Conservation (phyloP, 2,329 filamentous ascomycete species). For the Microsporum audouinii region DNA sequence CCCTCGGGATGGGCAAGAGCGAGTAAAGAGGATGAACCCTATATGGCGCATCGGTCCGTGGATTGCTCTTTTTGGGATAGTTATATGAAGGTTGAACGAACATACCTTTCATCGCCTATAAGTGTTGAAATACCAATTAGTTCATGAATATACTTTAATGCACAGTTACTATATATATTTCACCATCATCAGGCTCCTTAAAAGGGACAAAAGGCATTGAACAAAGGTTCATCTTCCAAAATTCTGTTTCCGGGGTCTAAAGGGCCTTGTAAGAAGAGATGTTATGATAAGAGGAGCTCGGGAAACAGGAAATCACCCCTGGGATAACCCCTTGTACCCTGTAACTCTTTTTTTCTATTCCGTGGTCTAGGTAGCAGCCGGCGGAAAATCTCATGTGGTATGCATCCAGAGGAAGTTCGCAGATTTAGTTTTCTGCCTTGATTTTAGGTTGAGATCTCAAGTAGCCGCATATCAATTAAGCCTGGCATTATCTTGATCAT, state of each 20-base stretch:
- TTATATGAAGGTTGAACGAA: not conserved
- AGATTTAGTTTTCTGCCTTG: not conserved
- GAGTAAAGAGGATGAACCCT: not conserved
- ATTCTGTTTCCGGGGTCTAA: not conserved
- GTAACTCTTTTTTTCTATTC: not conserved
- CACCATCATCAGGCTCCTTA: not conserved
- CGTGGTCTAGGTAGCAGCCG: not conserved
- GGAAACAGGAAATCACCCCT: not conserved
- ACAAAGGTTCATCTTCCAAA: not conserved
- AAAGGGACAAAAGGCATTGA: not conserved
- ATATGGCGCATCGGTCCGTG: not conserved
- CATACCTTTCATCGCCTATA: not conserved
- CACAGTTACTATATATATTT: not conserved
- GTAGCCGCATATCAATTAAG: not conserved
- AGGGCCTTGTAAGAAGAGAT: not conserved
- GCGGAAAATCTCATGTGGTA: not conserved
- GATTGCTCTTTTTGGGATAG: not conserved
- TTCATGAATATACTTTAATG: constrained; percentile 2
- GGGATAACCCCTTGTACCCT: not conserved
- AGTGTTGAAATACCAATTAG: not conserved
- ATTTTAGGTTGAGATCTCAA: not conserved
- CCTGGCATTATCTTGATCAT: not conserved
- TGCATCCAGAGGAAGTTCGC: not conserved
- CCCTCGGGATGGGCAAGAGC: constrained; percentile 26
- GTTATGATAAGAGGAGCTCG: not conserved